Evolutionary conservation across 306 rosid species (phyloP), one percentile per base, ranked within the genome.

Genomic region (Leucaena leucocephala): DNA sequence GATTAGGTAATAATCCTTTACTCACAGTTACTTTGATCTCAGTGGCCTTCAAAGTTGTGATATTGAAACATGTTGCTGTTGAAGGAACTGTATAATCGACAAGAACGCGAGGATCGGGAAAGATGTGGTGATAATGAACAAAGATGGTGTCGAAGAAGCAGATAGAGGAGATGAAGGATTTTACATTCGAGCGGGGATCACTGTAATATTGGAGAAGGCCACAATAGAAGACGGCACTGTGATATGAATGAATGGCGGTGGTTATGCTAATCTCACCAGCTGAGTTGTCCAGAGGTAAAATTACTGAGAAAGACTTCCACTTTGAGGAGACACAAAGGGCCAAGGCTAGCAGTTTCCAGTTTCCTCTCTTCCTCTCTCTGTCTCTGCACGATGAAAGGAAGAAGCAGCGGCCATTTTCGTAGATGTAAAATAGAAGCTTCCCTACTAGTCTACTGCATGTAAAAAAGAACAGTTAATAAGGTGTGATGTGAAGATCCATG

Each of bases 91-190:
- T 70, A 84, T 94, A 68, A 89, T 94, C 22, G 98, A 94, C 85
- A 94, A 94, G 93, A 94, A 92, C 54, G 98, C 91, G 35, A 92
- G 72, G 87, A 92, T 94, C 0, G 98, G 98, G 67, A 91, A 88
- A 80, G 87, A 91, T 43, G 97, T 88, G 16, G 12, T 87, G 77
- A 91, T 94, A 82, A 78, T 77, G 87, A 94, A 94, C 89, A 89
- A 81, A 84, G 97, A 89, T 67, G 93, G 90, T 1, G 88, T 94
- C 63, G 52, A 89, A 84, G 98, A 94, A 85, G 98, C 95, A 44
- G 97, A 91, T 65, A 87, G 97, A 77, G 78, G 93, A 12, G 90
- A 91, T 36, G 88, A 88, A 3, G 98, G 98, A 79, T 94, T 92
- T 59, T 87, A 91, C 86, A 88, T 94, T 79, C 88, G 98, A 35